phyloP scores from a whole-genome alignment of 2,329 filamentous ascomycete species.

The Mycosphaerella sp. region DNA sequence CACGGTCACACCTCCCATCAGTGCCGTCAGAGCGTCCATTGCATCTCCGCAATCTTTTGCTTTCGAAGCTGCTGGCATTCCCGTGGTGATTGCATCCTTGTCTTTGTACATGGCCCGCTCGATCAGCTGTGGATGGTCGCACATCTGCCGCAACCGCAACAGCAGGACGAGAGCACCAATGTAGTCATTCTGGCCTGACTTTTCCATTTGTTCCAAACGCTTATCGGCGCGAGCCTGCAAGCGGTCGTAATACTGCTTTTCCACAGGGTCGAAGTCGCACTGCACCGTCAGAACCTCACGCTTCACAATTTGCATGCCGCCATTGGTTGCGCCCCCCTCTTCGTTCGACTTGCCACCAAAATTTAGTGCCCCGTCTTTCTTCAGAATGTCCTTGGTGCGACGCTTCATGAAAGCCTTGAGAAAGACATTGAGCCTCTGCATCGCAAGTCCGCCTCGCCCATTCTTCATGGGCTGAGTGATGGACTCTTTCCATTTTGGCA shows the following conservation, averaged over 20 bases:
- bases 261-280: constrained; percentile 69
- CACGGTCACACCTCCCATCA: constrained; percentile 79
- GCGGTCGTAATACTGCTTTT: constrained; percentile 78
- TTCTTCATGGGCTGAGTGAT: constrained; percentile 88
- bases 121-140: constrained; percentile 86
- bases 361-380: constrained; percentile 73
- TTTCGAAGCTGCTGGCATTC: constrained; percentile 38
- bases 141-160: constrained; percentile 84
- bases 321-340: constrained; percentile 48
- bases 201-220: constrained; percentile 71
- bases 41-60: constrained; percentile 51
- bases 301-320: constrained; percentile 83
- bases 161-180: constrained; percentile 89
- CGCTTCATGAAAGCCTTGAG: constrained; percentile 96
- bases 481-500: constrained; percentile 81
- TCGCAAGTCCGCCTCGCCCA: constrained; percentile 80
- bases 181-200: constrained; percentile 71
- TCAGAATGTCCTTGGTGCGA: constrained; percentile 95
- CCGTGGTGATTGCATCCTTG: constrained; percentile 69
- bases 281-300: constrained; percentile 78
- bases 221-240: constrained; percentile 79
- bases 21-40: constrained; percentile 74
- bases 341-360: constrained; percentile 60
- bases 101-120: constrained; percentile 81
- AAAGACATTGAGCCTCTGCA: constrained; percentile 75